These are phyloP conservation scores for Coleophoma crateriformis DNA, from an alignment of 2,329 filamentous ascomycete species.

Conservation along the genomic window DNA sequence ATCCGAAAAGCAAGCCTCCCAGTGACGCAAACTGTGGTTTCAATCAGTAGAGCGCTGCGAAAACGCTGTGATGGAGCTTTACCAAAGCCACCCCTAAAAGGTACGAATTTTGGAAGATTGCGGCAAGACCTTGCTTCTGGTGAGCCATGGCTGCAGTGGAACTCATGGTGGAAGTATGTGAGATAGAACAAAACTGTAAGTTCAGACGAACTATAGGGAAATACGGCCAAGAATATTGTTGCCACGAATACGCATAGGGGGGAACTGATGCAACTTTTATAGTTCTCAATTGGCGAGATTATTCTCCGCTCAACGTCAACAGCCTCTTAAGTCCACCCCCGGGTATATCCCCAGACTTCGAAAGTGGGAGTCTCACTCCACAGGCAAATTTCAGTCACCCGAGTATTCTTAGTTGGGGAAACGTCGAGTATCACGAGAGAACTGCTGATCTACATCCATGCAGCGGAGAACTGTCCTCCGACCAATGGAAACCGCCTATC, in stretches of 20 bases:
- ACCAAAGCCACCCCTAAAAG: constrained; percentile 32
- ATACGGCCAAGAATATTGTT: background rate
- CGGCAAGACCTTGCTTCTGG: background rate
- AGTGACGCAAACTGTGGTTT: constrained; percentile 31
- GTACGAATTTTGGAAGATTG: constrained; percentile 26
- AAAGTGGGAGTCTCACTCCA: background rate
- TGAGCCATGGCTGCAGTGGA: background rate
- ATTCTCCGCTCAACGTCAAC: background rate
- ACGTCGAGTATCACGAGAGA: background rate
- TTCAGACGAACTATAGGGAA: background rate
- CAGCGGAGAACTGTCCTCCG: background rate
- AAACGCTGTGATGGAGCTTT: background rate
- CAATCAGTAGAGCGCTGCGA: background rate
- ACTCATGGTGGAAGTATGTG: background rate
- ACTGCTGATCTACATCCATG: background rate
- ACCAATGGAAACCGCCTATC: background rate
- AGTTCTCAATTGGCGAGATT: background rate
- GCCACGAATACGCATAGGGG: background rate
- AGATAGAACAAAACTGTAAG: background rate
- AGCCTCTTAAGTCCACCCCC: background rate
- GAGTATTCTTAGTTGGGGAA: background rate
- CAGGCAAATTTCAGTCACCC: background rate
- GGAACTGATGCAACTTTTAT: background rate
- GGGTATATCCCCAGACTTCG: background rate
- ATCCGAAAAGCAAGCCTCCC: constrained; percentile 39